Evolutionary conservation across 257 asterid genomes (phyloP), one percentile per base, ranked within the genome.

Genomic region (Nyctanthes arbortristis): DNA sequence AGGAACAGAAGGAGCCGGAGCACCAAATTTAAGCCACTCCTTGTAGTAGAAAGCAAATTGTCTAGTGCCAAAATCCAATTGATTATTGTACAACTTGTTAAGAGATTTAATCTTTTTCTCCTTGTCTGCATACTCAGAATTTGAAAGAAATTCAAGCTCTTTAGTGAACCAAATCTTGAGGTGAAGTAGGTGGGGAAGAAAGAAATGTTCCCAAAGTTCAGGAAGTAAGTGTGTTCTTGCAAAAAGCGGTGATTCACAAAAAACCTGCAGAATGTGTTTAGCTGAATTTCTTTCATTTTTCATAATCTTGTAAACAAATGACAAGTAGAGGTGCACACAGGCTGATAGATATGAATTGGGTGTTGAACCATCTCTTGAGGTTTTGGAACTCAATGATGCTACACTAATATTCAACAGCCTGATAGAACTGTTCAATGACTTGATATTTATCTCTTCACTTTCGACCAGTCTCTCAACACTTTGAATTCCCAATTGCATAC

Each of bases 101-200:
- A 89, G 67, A 54, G 74, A 81, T 73, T 78, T 79, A 33, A 81
- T 71, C 72, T 68, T 75, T 59, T 60, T 80, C 66, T 77, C 87
- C 57, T 75, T 73, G 24, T 80, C 85, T 5, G 34, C 45, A n/a
- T 65, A 72, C 7, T 72, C 69, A 3, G 81, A 79, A 39, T 47
- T 69, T 3, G 84, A 69, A 12, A 79, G 65, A 49, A 69, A 58
- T 20, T 85, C 89, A 67, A 87, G 80, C 78, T 91, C 90, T 22
- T 76, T 85, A 4, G 69, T 65, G 67, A 71, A 80, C 97, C 97
- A 89, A 73, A 89, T 79, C 95, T 89, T 89, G 63, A 91, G 77
- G 63, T 91, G 97, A 39, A 91, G 97, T 55, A 91, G 91, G 65
- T 89, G 95, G 0, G 97, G 97, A 7, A 91, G 91, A 73, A 91